phyloP scores from a whole-genome alignment of 805 yeast species.

The Kazachstania africana region DNA sequence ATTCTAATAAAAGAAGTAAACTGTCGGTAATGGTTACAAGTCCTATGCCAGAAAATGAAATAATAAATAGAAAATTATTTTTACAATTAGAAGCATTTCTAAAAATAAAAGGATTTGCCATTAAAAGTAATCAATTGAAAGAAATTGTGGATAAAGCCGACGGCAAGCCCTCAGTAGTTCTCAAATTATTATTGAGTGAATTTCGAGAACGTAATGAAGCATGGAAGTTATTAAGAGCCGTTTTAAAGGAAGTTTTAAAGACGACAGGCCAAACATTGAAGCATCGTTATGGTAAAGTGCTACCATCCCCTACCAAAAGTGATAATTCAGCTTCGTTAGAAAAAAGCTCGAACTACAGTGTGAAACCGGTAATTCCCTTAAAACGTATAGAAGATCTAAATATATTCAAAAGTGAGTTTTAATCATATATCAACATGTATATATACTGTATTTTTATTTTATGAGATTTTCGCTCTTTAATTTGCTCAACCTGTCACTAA shows the following conservation, averaged over 20 bases:
- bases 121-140: constrained; percentile 29
- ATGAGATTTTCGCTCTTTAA: too few relatives aligned
- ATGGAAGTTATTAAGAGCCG: constrained; percentile 25
- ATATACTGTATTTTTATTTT: too few relatives aligned
- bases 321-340: too few relatives aligned
- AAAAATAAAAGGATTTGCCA: constrained; percentile 36
- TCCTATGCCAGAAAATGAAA: constrained; percentile 27
- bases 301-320: too few relatives aligned
- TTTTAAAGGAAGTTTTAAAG: constrained; percentile 28
- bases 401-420: too few relatives aligned
- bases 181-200: constrained; percentile 32
- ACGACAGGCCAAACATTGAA: constrained; percentile 9
- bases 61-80: constrained; percentile 25
- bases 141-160: constrained; percentile 30
- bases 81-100: constrained; percentile 35
- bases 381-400: background rate
- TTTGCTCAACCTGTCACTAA: too few relatives aligned
- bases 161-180: constrained; percentile 28
- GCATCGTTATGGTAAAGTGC: constrained; percentile 1
- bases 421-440: too few relatives aligned
- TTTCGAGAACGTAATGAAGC: constrained; percentile 34
- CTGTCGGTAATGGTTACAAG: constrained; percentile 34
- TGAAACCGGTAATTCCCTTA: background rate
- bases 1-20: constrained; percentile 29
- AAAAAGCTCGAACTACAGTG: too few relatives aligned